Percentiles rank a stretch among this genome's conserved stretches.
Conservation (phyloP, 1,284 basidiomycete species). For the Mixia osmundae region DNA sequence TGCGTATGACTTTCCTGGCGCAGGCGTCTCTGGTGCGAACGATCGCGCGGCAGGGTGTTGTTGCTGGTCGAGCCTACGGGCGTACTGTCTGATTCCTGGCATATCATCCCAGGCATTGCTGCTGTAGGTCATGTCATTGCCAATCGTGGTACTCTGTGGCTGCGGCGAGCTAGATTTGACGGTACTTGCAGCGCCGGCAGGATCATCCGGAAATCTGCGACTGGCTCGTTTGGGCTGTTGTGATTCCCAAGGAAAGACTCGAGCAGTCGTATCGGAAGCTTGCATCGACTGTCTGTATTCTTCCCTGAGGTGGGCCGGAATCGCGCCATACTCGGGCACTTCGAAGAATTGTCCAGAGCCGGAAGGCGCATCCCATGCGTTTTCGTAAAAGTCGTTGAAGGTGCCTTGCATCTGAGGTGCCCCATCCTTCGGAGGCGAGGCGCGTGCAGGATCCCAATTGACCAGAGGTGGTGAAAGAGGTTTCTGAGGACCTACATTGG, state of each 20-base stretch:
- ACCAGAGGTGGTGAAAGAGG: constrained; percentile 12
- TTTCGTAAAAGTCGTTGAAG: constrained; percentile 24
- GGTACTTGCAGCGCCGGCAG: constrained; percentile 18
- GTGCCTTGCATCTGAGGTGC: constrained; percentile 26
- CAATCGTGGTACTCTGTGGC: constrained; percentile 27
- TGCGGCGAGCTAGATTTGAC: constrained; percentile 20
- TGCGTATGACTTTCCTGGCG: constrained; percentile 39
- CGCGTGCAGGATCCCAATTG: constrained; percentile 27
- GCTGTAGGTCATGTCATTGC: constrained; percentile 33
- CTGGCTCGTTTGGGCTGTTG: constrained; percentile 26
- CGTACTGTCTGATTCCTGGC: constrained; percentile 51
- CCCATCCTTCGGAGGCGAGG: constrained; percentile 24
- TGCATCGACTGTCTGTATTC: constrained; percentile 29
- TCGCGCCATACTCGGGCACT: constrained; percentile 25
- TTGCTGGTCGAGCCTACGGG: constrained; percentile 33
- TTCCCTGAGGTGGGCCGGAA: constrained; percentile 36
- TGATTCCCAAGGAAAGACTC: constrained; percentile 38
- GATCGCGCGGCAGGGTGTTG: constrained; percentile 24
- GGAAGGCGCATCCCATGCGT: constrained; percentile 27
- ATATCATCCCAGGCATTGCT: constrained; percentile 61
- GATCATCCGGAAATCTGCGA: constrained; percentile 20
- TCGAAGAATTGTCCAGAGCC: constrained; percentile 30
- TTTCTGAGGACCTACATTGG: no score
- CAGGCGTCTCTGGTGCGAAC: constrained; percentile 62
- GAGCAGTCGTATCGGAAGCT: constrained; percentile 27